Evolutionary conservation across 306 rosid genomes (phyloP), one percentile per base, ranked within the genome.

Genomic region (Fagus crenata): DNA sequence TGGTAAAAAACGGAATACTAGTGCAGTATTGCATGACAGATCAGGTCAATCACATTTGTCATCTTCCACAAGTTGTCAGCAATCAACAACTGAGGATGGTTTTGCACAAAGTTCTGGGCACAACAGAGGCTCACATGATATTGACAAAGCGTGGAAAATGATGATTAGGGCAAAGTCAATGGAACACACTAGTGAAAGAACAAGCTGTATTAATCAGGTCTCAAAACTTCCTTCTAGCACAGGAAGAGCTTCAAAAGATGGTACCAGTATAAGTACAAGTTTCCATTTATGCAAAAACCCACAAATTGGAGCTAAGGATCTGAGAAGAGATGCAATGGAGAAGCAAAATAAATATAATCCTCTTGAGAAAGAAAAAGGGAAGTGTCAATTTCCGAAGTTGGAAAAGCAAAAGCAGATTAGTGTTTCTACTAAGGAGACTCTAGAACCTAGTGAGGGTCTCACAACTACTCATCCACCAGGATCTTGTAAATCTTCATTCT

Each of bases 61-160:
- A 43, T 72, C 87, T 67, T 85, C 91, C 67, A 58, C 64, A 49
- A 76, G 85, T 81, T 51, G 22, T 77, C 87, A 70, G 78, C 88
- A 73, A n/a, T 76, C 79, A 1, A 33, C 72, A 13, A 76, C 36
- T 76, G 86, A 42, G 55, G 85, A 72, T 46, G 77, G 74, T 7
- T 53, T 72, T 53, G 67, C 80, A 67, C 51, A 53, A 49, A 72
- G 37, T 43, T 53, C 7, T 43, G 12, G 2, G 28, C 60, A 14
- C 69, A 75, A 75, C 71, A 49, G 68, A 80, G 70, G 61, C 75
- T 69, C 63, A 18, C 17, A 53, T 55, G 90, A 87, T 83, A 78
- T 81, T 31, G 79, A 85, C 46, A 88, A 81, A 87, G 98, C 98
- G 43, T 91, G 98, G 98, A 86, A 85, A 82, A 93, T 90, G 97